A percentile compares a stretch with the other conserved stretches of the same genome.
These are phyloP conservation scores for Hirschfeldia incana DNA, from an alignment of 345 rosid genomes.

Conservation along the genomic window DNA sequence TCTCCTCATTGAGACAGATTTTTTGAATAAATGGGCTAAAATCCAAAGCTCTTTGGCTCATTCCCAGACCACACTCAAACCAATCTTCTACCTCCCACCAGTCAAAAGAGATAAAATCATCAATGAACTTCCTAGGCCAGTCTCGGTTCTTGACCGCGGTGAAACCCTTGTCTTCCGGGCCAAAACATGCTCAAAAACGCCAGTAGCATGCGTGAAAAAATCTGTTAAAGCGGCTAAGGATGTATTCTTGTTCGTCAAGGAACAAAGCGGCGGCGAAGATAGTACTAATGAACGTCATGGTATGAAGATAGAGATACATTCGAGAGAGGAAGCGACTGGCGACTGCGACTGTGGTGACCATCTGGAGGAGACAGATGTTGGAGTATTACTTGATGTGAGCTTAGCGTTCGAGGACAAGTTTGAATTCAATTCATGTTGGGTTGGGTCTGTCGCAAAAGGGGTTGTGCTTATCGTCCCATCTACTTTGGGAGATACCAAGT, in stretches of 20 bases:
- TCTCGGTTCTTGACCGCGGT: constrained; percentile 37
- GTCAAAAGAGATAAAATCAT: constrained; percentile 27
- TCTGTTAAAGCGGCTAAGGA: constrained; percentile 27
- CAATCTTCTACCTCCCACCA: constrained; percentile 57
- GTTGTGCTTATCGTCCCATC: constrained; percentile 47
- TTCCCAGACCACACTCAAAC: constrained; percentile 27
- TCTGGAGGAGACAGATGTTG: constrained; percentile 46
- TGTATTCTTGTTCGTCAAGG: constrained; percentile 48
- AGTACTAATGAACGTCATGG: background rate
- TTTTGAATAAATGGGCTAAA: constrained; percentile 58
- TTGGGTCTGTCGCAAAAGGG: constrained; percentile 45
- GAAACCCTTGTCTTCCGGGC: constrained; percentile 42
- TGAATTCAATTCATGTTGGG: constrained; percentile 51
- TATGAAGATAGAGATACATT: constrained; percentile 40
- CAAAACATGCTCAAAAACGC: constrained; percentile 24
- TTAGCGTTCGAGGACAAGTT: constrained; percentile 44
- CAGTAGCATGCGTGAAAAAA: constrained; percentile 44
- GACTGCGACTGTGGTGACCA: background rate
- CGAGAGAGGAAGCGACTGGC: constrained; percentile 25
- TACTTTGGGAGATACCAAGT: constrained; percentile 25
- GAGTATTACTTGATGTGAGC: constrained; percentile 18
- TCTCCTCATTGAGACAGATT: constrained; percentile 42
- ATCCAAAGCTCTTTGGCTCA: constrained; percentile 45
- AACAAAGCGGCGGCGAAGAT: constrained; percentile 19
- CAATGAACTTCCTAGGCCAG: constrained; percentile 22